Evolutionary conservation across 495 filamentous ascomycete genomes (phyloP).

Genomic region (Astrothelium subdiscretum): DNA sequence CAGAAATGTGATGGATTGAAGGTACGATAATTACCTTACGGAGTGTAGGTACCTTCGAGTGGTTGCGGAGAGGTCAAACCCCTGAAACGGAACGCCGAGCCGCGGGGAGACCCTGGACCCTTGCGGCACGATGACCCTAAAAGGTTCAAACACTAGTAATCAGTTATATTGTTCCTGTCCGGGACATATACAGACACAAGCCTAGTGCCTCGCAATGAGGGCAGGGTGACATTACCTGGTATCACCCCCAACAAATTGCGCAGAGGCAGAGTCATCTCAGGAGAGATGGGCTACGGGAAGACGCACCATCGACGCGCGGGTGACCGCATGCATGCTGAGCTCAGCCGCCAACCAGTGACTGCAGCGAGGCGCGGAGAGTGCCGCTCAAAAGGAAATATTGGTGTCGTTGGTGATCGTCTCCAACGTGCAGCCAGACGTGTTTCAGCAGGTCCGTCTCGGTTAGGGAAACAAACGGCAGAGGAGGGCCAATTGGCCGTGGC

Average conservation of each 20-base stretch:
- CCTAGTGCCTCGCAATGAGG: too few relatives aligned
- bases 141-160: too few relatives aligned
- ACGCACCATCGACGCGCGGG: not conserved
- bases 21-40: too few relatives aligned
- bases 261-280: not conserved
- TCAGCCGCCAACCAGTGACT: not conserved
- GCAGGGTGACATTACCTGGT: too few relatives aligned
- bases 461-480: not conserved
- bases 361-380: not conserved
- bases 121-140: too few relatives aligned
- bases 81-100: not conserved
- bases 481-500: not conserved
- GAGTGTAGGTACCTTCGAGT: too few relatives aligned
- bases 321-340: conserved; percentile 2
- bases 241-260: too few relatives aligned
- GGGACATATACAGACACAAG: too few relatives aligned
- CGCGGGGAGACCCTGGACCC: not conserved
- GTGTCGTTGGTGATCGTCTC: not conserved
- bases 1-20: not conserved
- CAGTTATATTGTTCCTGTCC: too few relatives aligned
- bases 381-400: not conserved
- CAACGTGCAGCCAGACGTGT: not conserved
- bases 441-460: not conserved
- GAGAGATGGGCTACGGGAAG: not conserved
- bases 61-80: not conserved